Base-by-base conservation (phyloP, 2,329 filamentous ascomycete species). In the Ophiostoma australiae region DNA sequence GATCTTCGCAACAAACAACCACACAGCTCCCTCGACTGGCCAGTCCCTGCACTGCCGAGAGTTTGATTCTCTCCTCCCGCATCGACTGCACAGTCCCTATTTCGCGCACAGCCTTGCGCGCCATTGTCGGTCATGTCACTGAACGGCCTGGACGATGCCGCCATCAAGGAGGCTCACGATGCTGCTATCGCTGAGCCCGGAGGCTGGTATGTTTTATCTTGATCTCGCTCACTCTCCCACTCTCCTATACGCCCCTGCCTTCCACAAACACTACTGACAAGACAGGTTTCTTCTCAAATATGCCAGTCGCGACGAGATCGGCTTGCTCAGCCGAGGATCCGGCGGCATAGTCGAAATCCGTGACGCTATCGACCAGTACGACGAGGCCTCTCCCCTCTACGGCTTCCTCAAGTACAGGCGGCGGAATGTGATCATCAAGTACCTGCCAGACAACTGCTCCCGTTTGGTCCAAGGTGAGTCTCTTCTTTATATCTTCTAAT, bases 221-320 rank as follows among this genome's bases (percentile, higher is more conserved):
- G 27, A 31, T 31, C 27, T 31, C 27, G 27, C 27, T 31, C 27
- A 31, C 27, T 41, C 33, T 13, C 3, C 33, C 6, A 11, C 52
- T 4, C 52, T 58, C 17, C 3, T 27, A 13, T 11, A 11, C n/a
- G 6, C 6, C 4, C 17, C 17, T 39, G 37, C 13, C 44, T 48
- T 2, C 44, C 44, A 1, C 17, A 8, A 20, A 20, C 7, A 17
- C 7, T 48, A 48, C 44, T 48, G 20, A 48, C 44, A 48, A 48
- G 44, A 48, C 55, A 98, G 95, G 95, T 95, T 99, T 77, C 87
- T 98, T 74, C 88, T 99, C 76, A 94, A 94, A 79, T 99, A 99
- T 81, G 85, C 88, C 74, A 90, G 90, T 73, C 90, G 95, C 80
- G 95, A 99, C 83, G 92, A 94, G 76, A 86, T 99, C 73, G 89